These are phyloP conservation scores for Cercospora citrullina DNA, from an alignment of 2,329 filamentous ascomycete species.

Conservation along the genomic window DNA sequence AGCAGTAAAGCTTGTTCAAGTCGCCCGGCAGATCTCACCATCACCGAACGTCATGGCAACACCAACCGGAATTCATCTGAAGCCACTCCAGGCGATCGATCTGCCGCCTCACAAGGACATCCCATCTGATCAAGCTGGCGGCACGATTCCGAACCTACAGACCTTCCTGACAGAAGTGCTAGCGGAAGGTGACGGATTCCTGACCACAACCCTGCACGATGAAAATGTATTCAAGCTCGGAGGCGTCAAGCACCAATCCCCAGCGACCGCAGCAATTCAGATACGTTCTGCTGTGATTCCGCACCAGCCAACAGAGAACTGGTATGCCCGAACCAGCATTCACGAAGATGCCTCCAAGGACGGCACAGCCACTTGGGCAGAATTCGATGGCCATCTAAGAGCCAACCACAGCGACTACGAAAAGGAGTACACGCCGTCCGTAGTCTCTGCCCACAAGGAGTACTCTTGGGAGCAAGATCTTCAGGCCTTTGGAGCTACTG, in stretches of 20 bases:
- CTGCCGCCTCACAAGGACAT: conserved; percentile 40
- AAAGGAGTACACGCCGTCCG: conserved; percentile 58
- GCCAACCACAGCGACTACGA: conserved; percentile 59
- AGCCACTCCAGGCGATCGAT: conserved; percentile 32
- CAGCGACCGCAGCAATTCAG: conserved; percentile 55
- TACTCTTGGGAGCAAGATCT: conserved; percentile 8
- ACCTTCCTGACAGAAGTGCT: conserved; percentile 57
- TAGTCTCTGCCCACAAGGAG: conserved; percentile 49
- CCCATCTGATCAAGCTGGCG: conserved; percentile 28
- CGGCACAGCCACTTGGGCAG: conserved; percentile 62
- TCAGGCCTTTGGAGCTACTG: background rate
- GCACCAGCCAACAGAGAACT: conserved; percentile 52
- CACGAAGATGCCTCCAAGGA: conserved; percentile 55
- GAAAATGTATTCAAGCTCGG: conserved; percentile 52
- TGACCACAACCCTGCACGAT: conserved; percentile 50
- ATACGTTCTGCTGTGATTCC: conserved; percentile 46
- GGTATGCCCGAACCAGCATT: conserved; percentile 63
- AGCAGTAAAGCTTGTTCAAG: background rate
- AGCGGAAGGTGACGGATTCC: conserved; percentile 60
- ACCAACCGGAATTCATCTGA: conserved; percentile 36
- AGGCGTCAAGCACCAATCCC: conserved; percentile 51
- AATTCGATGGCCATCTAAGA: conserved; percentile 63
- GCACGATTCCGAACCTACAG: conserved; percentile 46
- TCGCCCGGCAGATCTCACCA: background rate
- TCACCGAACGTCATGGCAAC: background rate